Evolutionary conservation across 495 filamentous ascomycete species (phyloP), one percentile per base, ranked within the genome.

Genomic region (Hyphodiscus hymeniophilus): DNA sequence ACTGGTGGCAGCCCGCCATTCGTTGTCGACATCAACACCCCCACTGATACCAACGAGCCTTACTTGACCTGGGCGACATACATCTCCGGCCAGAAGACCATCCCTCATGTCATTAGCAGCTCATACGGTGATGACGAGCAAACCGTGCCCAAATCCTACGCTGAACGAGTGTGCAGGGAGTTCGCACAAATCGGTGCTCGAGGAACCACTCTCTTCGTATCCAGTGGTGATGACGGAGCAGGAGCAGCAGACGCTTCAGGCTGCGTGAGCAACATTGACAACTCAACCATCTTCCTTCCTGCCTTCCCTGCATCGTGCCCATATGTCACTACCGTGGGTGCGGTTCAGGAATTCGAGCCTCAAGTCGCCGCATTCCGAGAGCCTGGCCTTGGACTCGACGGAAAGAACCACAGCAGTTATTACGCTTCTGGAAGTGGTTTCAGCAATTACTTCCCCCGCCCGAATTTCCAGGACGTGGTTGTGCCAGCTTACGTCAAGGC

Each of bases 221-320:
- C 81, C 3, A 80, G 77, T n/a, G 88, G 87, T 2, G 86, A 92
- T 58, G 70, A 73, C 11, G 82, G 87, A 10, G 35, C 46, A 54
- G 58, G 39, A 52, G 65, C 63, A 1, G 66, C 64, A 13, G 62
- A 68, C 15, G 61, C 64, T 38, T 65, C 61, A 0, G 62, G 68
- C 4, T 92, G 86, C 55, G 62, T 73, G 15, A 73, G 72, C 46
- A 88, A 88, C 57, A 80, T 87, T 46, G 82, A 82, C 20, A 69
- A 78, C 41, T 69, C 65, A 1, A 76, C 72, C 8, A 73, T 71
- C 30, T 89, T 87, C 61, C 60, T 79, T 5, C 75, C 85, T 7
- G 74, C 67, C 2, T 91, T 88, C 62, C 87, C 87, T 0, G 79
- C 82, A 1, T 71, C 75, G n/a, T 92, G 87, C 53, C 87, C 87